Conservation (phyloP, 306 rosid genomes). For the Heteromeles arbutifolia region DNA sequence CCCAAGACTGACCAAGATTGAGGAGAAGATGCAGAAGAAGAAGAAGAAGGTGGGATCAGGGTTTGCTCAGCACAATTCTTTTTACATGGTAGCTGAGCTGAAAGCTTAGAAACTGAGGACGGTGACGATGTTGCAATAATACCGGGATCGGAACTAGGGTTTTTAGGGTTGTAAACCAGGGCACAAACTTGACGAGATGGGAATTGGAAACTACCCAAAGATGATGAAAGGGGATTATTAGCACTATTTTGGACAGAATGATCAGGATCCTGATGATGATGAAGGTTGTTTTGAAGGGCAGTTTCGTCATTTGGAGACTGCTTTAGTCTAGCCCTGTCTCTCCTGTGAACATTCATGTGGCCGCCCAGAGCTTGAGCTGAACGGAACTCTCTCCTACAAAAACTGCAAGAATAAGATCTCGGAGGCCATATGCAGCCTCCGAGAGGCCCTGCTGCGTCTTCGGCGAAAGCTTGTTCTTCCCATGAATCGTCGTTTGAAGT, state of each 20-base stretch:
- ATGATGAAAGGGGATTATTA: slow-evolving; percentile 21
- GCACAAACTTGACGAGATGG: slow-evolving; percentile 40
- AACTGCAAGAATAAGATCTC: slow-evolving; percentile 84
- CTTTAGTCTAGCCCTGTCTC: slow-evolving; percentile 79
- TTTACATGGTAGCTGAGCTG: slow-evolving; percentile 23
- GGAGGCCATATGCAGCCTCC: slow-evolving; percentile 97
- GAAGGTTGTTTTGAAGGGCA: background rate
- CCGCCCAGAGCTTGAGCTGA: slow-evolving; percentile 96
- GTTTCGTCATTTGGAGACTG: slow-evolving; percentile 42
- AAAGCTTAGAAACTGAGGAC: slow-evolving; percentile 31
- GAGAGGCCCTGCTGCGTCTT: slow-evolving; percentile 64
- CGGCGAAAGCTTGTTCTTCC: slow-evolving; percentile 95
- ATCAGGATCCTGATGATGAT: background rate
- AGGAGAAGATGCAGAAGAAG: slow-evolving; percentile 13
- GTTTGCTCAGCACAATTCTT: slow-evolving; percentile 9
- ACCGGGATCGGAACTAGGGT: slow-evolving; percentile 37
- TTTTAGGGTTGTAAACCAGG: slow-evolving; percentile 42
- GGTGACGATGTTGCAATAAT: slow-evolving; percentile 21
- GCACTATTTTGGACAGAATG: background rate
- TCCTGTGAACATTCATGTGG: slow-evolving; percentile 94
- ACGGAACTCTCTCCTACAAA: slow-evolving; percentile 82
- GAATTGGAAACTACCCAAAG: slow-evolving; percentile 22
- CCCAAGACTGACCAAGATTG: slow-evolving; percentile 37
- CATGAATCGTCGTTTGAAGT: slow-evolving; percentile 50
- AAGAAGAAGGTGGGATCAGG: slow-evolving; percentile 16